These are phyloP conservation scores for Beauveria rudraprayagi DNA, from an alignment of 2,329 filamentous ascomycete genomes.

Conservation along the genomic window DNA sequence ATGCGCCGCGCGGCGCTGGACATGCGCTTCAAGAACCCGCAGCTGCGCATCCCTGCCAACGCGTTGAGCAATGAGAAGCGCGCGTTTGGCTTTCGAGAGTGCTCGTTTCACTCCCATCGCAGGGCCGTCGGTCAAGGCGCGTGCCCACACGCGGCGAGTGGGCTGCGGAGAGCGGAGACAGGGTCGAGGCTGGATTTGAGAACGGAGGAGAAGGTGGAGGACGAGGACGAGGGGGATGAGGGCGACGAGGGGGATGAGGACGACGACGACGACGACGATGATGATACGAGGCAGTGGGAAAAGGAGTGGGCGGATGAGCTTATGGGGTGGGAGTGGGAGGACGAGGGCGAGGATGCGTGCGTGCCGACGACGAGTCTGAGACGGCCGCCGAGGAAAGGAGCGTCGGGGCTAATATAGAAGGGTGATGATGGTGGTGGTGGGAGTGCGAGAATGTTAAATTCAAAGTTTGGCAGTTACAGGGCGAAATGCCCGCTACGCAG, in stretches of 20 bases:
- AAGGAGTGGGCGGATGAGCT: constrained; percentile 7
- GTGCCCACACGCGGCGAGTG: constrained; percentile 37
- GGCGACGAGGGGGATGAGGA: background rate
- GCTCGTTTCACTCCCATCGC: constrained; percentile 52
- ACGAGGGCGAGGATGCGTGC: background rate
- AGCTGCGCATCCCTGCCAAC: constrained; percentile 50
- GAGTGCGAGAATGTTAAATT: background rate
- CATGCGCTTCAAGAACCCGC: constrained; percentile 51
- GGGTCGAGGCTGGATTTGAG: constrained; percentile 7
- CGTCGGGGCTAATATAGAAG: background rate
- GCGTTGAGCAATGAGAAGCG: constrained; percentile 47
- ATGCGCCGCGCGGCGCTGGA: constrained; percentile 43
- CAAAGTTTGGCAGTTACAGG: background rate
- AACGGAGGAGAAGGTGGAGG: background rate
- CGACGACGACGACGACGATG: background rate
- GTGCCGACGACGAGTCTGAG: constrained; percentile 5
- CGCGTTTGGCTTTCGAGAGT: constrained; percentile 52
- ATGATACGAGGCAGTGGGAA: constrained; percentile 4
- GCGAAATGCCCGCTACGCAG: background rate
- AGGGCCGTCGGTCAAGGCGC: constrained; percentile 43
- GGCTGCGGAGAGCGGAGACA: background rate
- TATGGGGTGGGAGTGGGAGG: background rate
- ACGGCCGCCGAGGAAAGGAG: background rate
- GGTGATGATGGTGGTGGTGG: background rate
- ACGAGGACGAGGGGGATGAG: background rate